Percentiles rank a stretch among this genome's conserved stretches.
Conservation (phyloP, 768 basidiomycete genomes). For the Xerocomellus amylosporus region DNA sequence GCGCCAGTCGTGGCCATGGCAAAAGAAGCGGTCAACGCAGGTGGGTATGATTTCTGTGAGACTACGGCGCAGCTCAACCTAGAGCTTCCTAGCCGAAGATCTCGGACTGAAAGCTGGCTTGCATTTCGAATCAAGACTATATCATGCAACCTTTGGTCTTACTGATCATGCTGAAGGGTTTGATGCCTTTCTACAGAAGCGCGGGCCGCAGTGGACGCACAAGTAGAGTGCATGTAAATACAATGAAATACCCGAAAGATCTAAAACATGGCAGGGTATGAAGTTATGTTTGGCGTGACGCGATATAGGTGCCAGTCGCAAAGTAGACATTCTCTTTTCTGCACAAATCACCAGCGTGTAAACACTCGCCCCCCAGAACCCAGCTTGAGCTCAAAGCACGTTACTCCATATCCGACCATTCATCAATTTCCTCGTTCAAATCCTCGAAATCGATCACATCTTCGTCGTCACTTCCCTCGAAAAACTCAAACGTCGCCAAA, state of each 20-base stretch:
- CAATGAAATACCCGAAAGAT: neutral
- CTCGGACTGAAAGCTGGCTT: conserved; percentile 45
- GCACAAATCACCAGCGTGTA: too few species aligned
- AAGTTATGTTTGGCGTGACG: neutral
- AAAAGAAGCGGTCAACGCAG: conserved; percentile 51
- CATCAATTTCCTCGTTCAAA: conserved; percentile 5
- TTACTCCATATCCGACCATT: conserved; percentile 17
- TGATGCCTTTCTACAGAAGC: conserved; percentile 47
- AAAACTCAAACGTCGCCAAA: conserved; percentile 51
- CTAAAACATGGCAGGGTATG: too few species aligned
- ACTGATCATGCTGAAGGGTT: conserved; percentile 47
- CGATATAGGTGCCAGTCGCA: neutral
- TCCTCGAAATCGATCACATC: conserved; percentile 31
- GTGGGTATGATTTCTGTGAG: conserved; percentile 19
- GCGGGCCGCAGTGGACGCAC: conserved; percentile 43
- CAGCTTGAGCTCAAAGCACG: neutral
- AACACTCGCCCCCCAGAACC: neutral
- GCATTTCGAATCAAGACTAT: conserved; percentile 45
- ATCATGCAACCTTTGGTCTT: conserved; percentile 52
- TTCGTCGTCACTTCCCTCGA: conserved; percentile 54
- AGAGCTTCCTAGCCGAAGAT: conserved; percentile 39
- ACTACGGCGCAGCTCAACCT: neutral
- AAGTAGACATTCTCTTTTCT: too few species aligned
- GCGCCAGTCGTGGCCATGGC: conserved; percentile 35
- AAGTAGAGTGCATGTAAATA: conserved; percentile 24